These are phyloP conservation scores for Penicillium canescens DNA, from an alignment of 495 filamentous ascomycete species.

Conservation along the genomic window DNA sequence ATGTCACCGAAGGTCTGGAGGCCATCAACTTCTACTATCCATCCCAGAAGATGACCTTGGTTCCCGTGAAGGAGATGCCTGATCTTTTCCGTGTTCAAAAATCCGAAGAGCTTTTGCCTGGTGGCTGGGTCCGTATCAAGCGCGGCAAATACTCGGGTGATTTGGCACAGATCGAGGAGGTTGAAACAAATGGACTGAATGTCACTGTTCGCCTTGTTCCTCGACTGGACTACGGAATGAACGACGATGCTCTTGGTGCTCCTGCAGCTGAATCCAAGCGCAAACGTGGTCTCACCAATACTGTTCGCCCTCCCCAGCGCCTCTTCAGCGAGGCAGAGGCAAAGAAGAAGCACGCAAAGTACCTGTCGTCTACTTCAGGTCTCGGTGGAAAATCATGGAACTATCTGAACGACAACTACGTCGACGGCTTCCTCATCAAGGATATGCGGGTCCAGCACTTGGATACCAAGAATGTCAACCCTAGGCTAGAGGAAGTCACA, in stretches of 20 bases:
- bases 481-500: slow-evolving; percentile 91
- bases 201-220: slow-evolving; percentile 86
- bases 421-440: slow-evolving; percentile 92
- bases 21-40: slow-evolving; percentile 85
- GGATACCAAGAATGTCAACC: slow-evolving; percentile 83
- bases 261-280: slow-evolving; percentile 63
- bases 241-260: slow-evolving; percentile 67
- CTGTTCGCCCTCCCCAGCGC: slow-evolving; percentile 76
- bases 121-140: slow-evolving; percentile 88
- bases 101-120: slow-evolving; percentile 80
- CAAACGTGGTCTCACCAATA: slow-evolving; percentile 65
- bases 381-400: slow-evolving; percentile 73
- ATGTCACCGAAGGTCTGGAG: slow-evolving; percentile 78
- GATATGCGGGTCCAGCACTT: slow-evolving; percentile 88
- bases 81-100: slow-evolving; percentile 89
- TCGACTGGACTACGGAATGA: slow-evolving; percentile 85
- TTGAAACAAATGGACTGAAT: slow-evolving; percentile 88
- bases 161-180: slow-evolving; percentile 89
- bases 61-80: slow-evolving; percentile 97
- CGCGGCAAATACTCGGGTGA: slow-evolving; percentile 84
- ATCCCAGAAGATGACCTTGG: slow-evolving; percentile 74
- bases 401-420: slow-evolving; percentile 83
- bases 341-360: slow-evolving; percentile 78
- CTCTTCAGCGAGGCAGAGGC: slow-evolving; percentile 95
- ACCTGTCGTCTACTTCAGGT: slow-evolving; percentile 56